Conservation (phyloP, 2,329 filamentous ascomycete genomes). For the Penicillium rolfsii region DNA sequence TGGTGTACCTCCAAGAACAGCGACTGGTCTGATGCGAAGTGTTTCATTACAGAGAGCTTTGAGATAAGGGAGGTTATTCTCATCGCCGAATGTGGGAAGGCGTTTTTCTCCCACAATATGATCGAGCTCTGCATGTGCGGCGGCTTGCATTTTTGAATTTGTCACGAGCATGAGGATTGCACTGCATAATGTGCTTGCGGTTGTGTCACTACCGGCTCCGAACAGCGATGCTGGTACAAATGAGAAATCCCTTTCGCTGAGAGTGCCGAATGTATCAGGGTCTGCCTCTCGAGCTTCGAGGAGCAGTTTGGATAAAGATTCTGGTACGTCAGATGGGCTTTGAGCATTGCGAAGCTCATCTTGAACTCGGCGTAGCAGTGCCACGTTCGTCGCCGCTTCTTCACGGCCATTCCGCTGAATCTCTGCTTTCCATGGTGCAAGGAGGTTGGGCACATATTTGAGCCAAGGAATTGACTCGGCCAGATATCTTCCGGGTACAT, state of each 20-base stretch:
- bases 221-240: constrained; percentile 47
- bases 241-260: constrained; percentile 52
- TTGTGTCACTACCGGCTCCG: constrained; percentile 45
- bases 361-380: constrained; percentile 46
- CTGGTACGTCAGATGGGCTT: constrained; percentile 38
- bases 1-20: constrained; percentile 49
- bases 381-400: constrained; percentile 42
- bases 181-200: constrained; percentile 51
- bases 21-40: constrained; percentile 40
- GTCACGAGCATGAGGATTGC: constrained; percentile 53
- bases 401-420: constrained; percentile 24
- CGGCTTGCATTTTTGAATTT: constrained; percentile 45
- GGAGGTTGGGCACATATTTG: constrained; percentile 49
- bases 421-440: constrained; percentile 52
- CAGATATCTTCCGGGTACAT: constrained; percentile 53
- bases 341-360: constrained; percentile 30
- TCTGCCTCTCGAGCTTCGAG: constrained; percentile 48
- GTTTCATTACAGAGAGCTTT: constrained; percentile 35
- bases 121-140: constrained; percentile 43
- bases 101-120: constrained; percentile 30
- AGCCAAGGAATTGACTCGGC: constrained; percentile 51
- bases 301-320: constrained; percentile 51
- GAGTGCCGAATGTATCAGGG: constrained; percentile 33
- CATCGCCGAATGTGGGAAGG: constrained; percentile 34
- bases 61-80: constrained; percentile 34